phyloP scores from a whole-genome alignment of 1,139 yeast genomes.

The Geotrichum histeridarum region DNA sequence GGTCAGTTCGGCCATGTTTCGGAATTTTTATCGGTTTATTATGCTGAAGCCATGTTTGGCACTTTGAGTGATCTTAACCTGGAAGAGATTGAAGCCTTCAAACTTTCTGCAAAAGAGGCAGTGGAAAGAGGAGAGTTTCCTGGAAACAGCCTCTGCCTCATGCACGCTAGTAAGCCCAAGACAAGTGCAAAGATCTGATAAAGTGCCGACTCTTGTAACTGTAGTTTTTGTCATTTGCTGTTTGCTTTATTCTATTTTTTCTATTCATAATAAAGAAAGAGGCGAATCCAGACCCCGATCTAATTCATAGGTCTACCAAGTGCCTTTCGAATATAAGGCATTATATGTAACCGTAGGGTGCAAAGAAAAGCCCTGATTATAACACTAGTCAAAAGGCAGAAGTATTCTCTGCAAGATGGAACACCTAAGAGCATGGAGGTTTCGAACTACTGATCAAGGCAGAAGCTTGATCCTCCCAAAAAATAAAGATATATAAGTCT shows the following conservation, averaged over 20 bases:
- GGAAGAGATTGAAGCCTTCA: constrained; percentile 24
- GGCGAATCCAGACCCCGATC: too few relatives aligned
- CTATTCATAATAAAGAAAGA: too few relatives aligned
- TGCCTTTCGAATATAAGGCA: too few relatives aligned
- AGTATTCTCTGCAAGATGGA: too few relatives aligned
- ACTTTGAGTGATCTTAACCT: constrained; percentile 28
- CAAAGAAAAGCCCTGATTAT: too few relatives aligned
- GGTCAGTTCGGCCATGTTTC: constrained; percentile 35
- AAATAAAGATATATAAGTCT: too few relatives aligned
- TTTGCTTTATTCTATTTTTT: not conserved
- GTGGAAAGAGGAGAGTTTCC: not conserved
- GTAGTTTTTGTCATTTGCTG: not conserved
- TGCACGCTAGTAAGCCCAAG: constrained; percentile 3
- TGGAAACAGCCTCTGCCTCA: constrained; percentile 2
- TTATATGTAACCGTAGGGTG: too few relatives aligned
- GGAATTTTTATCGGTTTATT: constrained; percentile 31
- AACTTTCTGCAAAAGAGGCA: not conserved
- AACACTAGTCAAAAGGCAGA: too few relatives aligned
- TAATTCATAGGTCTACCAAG: too few relatives aligned
- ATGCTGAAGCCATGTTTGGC: constrained; percentile 30
- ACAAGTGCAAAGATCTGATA: not conserved
- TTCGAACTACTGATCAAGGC: too few relatives aligned
- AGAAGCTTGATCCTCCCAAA: too few relatives aligned
- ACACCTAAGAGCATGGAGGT: too few relatives aligned
- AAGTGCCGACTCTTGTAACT: not conserved